Conservation (phyloP, 495 filamentous ascomycete species). For the Filosporella fistucella region DNA sequence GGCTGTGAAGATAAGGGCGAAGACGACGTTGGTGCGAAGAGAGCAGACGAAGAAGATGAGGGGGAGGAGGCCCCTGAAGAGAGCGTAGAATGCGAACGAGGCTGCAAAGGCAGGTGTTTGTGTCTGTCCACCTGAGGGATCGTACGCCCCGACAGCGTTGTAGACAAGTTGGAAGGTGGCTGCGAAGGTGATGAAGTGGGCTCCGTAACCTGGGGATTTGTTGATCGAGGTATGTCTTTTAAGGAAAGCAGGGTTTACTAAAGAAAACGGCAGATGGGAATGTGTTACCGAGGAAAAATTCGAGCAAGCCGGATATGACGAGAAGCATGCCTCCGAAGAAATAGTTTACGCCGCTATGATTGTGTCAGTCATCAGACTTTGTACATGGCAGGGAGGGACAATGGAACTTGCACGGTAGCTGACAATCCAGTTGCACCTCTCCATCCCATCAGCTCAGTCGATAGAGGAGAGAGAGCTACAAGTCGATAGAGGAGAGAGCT, state of each 20-base stretch:
- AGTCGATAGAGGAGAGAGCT: constrained; percentile 41
- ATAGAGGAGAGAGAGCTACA: constrained; percentile 54
- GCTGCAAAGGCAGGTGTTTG: constrained; percentile 2
- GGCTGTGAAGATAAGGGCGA: constrained; percentile 59
- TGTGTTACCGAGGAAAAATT: constrained; percentile 67
- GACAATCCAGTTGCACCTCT: constrained; percentile 51
- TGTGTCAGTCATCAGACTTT: too few species aligned
- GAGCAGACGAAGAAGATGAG: constrained; percentile 62
- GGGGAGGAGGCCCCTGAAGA: constrained; percentile 56
- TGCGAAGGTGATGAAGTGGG: constrained; percentile 51
- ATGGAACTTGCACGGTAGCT: constrained; percentile 7
- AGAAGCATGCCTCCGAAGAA: constrained; percentile 60
- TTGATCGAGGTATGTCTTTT: constrained; percentile 27
- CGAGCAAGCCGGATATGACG: constrained; percentile 53
- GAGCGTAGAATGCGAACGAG: constrained; percentile 41
- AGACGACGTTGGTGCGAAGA: constrained; percentile 63
- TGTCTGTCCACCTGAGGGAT: background rate
- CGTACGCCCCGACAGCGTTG: constrained; percentile 31
- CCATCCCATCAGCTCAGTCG: constrained; percentile 65
- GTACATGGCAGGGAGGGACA: background rate
- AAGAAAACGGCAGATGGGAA: constrained; percentile 64
- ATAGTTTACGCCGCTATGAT: constrained; percentile 5
- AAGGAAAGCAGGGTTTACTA: background rate
- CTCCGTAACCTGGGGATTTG: constrained; percentile 41
- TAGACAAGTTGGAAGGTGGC: constrained; percentile 51